A percentile compares a stretch with the other conserved stretches of the same genome.
These are phyloP conservation scores for Ogataea nitratoaversa DNA, from an alignment of 805 yeast species.

Conservation along the genomic window DNA sequence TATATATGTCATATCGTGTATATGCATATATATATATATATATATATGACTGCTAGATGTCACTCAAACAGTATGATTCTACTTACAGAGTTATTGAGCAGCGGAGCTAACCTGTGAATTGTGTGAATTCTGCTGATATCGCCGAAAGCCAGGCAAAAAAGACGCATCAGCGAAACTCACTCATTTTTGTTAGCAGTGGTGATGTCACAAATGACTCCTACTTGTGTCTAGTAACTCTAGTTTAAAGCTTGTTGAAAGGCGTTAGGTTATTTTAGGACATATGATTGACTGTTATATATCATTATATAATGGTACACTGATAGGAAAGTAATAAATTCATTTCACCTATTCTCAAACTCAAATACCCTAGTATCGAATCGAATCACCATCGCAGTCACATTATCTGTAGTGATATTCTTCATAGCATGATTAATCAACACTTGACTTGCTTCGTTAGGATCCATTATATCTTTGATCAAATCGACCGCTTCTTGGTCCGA, in stretches of 20 bases:
- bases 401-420: constrained; percentile 78
- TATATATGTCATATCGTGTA: background rate
- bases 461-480: constrained; percentile 48
- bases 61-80: too few species aligned
- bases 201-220: too few species aligned
- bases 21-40: too few species aligned
- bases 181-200: too few species aligned
- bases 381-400: constrained; percentile 90
- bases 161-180: too few species aligned
- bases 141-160: background rate
- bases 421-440: constrained; percentile 69
- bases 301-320: too few species aligned
- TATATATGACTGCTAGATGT: too few species aligned
- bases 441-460: constrained; percentile 66
- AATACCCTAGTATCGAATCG: constrained; percentile 45
- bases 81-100: too few species aligned
- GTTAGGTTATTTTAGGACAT: background rate
- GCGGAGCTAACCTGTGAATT: background rate
- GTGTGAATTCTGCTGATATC: background rate
- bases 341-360: constrained; percentile 13
- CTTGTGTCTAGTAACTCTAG: too few species aligned
- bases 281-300: too few species aligned
- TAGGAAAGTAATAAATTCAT: too few species aligned
- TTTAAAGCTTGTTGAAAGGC: too few species aligned
- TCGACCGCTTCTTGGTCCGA: constrained; percentile 82